phyloP scores from a whole-genome alignment of 352 stramenopile genomes.

The Pythium guiyangense region DNA sequence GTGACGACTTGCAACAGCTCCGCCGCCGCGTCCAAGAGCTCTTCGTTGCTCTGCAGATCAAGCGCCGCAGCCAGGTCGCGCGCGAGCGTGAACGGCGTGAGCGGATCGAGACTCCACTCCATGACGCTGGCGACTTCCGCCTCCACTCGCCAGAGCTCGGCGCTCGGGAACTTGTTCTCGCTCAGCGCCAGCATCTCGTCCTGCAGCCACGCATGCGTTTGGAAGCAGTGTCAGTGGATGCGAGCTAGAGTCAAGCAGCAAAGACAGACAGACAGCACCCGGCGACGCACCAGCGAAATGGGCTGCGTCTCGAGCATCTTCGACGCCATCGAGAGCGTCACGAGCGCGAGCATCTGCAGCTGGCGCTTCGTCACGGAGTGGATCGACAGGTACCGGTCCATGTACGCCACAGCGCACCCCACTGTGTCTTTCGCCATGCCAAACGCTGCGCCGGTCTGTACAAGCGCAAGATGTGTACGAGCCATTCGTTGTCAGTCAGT shows the following conservation, averaged over 20 bases:
- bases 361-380: slow-evolving; percentile 13
- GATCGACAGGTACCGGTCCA: slow-evolving; percentile 11
- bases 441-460: slow-evolving; percentile 11
- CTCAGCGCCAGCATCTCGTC: slow-evolving; percentile 46
- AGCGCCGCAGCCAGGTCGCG: slow-evolving; percentile 23
- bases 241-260: not conserved
- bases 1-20: slow-evolving; percentile 8
- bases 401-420: slow-evolving; percentile 9
- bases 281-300: slow-evolving; percentile 10
- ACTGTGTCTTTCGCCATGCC: slow-evolving; percentile 15
- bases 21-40: not conserved
- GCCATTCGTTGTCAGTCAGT: not conserved
- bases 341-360: slow-evolving; percentile 12
- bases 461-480: not conserved
- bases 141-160: slow-evolving; percentile 34
- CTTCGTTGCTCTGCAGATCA: not conserved
- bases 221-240: not conserved
- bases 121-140: slow-evolving; percentile 24
- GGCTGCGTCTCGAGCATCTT: slow-evolving; percentile 14
- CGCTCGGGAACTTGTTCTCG: slow-evolving; percentile 37
- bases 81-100: slow-evolving; percentile 32
- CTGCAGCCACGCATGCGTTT: slow-evolving; percentile 4
- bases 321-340: slow-evolving; percentile 10
- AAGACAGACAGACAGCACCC: not conserved
- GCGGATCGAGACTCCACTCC: slow-evolving; percentile 31